phyloP scores from a whole-genome alignment of 2,329 filamentous ascomycete species.

The Myrmaecium sp. region DNA sequence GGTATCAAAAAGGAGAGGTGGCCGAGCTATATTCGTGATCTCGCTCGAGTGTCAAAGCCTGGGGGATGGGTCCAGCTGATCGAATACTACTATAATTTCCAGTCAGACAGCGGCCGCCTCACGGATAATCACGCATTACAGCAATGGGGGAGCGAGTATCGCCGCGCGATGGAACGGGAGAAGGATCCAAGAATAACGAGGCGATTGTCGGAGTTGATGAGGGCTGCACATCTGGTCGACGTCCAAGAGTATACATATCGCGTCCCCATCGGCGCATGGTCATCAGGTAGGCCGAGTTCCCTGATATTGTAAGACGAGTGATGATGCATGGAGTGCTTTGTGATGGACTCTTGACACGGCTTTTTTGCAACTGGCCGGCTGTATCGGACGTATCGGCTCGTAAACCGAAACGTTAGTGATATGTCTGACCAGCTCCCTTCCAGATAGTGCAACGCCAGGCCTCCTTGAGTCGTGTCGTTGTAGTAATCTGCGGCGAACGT shows the following conservation, averaged over 20 bases:
- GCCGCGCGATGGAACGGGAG: slow-evolving; percentile 16
- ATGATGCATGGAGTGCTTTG: background rate
- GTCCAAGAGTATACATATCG: slow-evolving; percentile 13
- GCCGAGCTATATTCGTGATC: slow-evolving; percentile 59
- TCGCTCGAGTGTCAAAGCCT: slow-evolving; percentile 51
- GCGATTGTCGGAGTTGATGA: slow-evolving; percentile 13
- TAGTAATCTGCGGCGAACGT: background rate
- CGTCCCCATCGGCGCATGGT: slow-evolving; percentile 22
- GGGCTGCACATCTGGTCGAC: slow-evolving; percentile 14
- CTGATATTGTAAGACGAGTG: slow-evolving; percentile 2
- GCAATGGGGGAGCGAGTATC: slow-evolving; percentile 20
- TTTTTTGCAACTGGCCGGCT: background rate
- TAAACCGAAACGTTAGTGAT: background rate
- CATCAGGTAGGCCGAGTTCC: slow-evolving; percentile 11
- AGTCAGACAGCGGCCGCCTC: slow-evolving; percentile 71
- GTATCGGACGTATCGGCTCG: too few relatives aligned
- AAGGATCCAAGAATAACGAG: slow-evolving; percentile 18
- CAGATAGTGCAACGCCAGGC: too few relatives aligned
- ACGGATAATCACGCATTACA: slow-evolving; percentile 29
- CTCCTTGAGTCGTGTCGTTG: too few relatives aligned
- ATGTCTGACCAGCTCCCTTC: too few relatives aligned
- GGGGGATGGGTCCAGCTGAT: slow-evolving; percentile 79
- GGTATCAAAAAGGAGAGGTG: slow-evolving; percentile 60
- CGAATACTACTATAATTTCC: slow-evolving; percentile 73
- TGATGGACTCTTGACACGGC: background rate